These are phyloP conservation scores for Solanum virginianum DNA, from an alignment of 257 asterid genomes.

Conservation along the genomic window DNA sequence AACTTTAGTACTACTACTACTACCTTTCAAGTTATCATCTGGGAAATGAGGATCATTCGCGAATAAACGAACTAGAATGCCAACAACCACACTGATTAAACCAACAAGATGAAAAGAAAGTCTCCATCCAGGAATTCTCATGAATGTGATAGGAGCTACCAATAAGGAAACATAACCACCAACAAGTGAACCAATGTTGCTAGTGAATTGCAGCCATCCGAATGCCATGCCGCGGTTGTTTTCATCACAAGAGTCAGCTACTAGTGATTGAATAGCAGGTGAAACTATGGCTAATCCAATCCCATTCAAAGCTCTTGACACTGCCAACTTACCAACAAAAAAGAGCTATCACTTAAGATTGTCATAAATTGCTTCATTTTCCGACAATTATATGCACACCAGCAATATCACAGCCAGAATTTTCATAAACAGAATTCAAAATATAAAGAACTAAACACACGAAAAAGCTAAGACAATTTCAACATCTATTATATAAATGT, in stretches of 20 bases:
- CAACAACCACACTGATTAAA: slow-evolving; percentile 50
- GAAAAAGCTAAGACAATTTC: background rate
- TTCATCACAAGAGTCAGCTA: slow-evolving; percentile 81
- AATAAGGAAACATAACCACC: slow-evolving; percentile 57
- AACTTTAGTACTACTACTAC: background rate
- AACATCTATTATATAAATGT: background rate
- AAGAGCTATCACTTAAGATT: background rate
- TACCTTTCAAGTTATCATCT: background rate
- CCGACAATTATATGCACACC: background rate
- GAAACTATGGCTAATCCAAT: slow-evolving; percentile 80
- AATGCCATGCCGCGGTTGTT: slow-evolving; percentile 64
- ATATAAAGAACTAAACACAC: background rate
- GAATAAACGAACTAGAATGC: slow-evolving; percentile 46
- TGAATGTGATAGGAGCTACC: slow-evolving; percentile 41
- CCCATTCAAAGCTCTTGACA: slow-evolving; percentile 80
- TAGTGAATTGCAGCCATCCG: slow-evolving; percentile 84
- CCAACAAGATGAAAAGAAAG: slow-evolving; percentile 71
- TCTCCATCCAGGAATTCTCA: slow-evolving; percentile 82
- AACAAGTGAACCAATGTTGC: slow-evolving; percentile 63
- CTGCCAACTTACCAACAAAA: slow-evolving; percentile 42
- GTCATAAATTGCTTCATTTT: background rate
- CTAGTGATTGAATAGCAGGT: slow-evolving; percentile 84
- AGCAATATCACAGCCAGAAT: background rate
- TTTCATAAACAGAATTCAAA: background rate
- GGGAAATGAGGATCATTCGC: slow-evolving; percentile 71